Evolutionary conservation across 371 early-diverging fungal genomes (phyloP).

Genomic region (Synchytrium microbalum): DNA sequence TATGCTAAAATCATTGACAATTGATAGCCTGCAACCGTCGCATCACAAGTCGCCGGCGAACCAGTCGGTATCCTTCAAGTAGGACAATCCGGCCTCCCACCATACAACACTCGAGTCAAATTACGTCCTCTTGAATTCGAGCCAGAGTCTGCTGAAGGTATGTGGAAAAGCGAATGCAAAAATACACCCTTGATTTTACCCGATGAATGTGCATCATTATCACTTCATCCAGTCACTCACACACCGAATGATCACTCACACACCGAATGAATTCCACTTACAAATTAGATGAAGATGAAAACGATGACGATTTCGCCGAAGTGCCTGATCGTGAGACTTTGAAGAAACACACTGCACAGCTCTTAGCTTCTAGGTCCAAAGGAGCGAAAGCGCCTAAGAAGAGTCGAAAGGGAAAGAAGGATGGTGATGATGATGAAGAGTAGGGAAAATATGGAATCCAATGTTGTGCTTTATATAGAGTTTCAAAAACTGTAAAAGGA

Average conservation of each 20-base stretch:
- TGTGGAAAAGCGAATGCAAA: background rate
- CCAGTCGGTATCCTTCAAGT: constrained; percentile 36
- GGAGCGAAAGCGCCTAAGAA: constrained; percentile 38
- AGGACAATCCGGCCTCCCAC: constrained; percentile 33
- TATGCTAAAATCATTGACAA: background rate
- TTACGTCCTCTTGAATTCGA: constrained; percentile 45
- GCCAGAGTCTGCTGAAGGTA: constrained; percentile 29
- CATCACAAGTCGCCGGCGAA: constrained; percentile 33
- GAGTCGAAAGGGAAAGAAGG: constrained; percentile 34
- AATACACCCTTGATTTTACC: background rate
- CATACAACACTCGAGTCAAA: constrained; percentile 45
- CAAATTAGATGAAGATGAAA: constrained; percentile 37
- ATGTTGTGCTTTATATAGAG: too few relatives aligned
- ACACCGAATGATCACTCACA: background rate
- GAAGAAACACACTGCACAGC: constrained; percentile 46
- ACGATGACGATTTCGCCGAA: constrained; percentile 44
- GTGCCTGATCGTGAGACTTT: constrained; percentile 49
- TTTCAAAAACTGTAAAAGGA: too few relatives aligned
- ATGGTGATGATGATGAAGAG: constrained; percentile 11
- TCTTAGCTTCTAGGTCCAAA: constrained; percentile 42
- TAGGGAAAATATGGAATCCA: too few relatives aligned
- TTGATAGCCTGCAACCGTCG: constrained; percentile 19
- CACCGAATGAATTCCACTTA: background rate
- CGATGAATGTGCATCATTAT: background rate
- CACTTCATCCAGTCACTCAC: too few relatives aligned